Evolutionary conservation across 2,329 filamentous ascomycete species (phyloP).

Genomic region (Colletotrichum karsti): DNA sequence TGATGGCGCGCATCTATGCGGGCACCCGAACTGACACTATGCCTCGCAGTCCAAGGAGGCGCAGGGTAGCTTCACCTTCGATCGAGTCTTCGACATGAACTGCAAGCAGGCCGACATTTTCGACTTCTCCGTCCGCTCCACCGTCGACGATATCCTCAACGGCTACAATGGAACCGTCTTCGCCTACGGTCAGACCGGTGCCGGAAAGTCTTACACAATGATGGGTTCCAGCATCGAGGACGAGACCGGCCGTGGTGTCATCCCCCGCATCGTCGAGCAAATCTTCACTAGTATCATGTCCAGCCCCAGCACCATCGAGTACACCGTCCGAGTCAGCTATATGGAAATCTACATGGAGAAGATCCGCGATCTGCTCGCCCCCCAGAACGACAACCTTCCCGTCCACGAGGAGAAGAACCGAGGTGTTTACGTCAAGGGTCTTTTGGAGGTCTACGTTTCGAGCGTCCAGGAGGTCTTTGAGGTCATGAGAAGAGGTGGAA

Average conservation of each 20-base stretch:
- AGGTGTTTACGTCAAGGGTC: constrained; percentile 95
- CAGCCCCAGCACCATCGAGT: constrained; percentile 93
- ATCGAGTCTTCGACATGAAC: constrained; percentile 95
- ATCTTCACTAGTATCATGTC: constrained; percentile 96
- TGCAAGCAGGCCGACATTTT: constrained; percentile 94
- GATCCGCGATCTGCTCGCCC: constrained; percentile 91
- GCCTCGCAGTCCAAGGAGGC: constrained; percentile 78
- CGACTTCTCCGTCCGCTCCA: constrained; percentile 95
- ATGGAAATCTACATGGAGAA: constrained; percentile 99
- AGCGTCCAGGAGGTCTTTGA: constrained; percentile 96
- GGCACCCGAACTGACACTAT: constrained; percentile 1
- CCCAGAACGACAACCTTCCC: constrained; percentile 94
- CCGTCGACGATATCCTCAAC: constrained; percentile 97
- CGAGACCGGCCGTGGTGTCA: constrained; percentile 87
- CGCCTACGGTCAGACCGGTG: constrained; percentile 97
- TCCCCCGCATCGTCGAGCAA: constrained; percentile 95
- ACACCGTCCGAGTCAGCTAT: constrained; percentile 98
- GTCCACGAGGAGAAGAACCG: constrained; percentile 98
- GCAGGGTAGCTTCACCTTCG: constrained; percentile 90
- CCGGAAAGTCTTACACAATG: constrained; percentile 99
- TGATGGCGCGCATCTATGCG: not conserved
- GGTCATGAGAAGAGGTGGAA: constrained; percentile 92
- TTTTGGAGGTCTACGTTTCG: constrained; percentile 94
- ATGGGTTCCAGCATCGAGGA: constrained; percentile 97
- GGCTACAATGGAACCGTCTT: constrained; percentile 99